phyloP scores from a whole-genome alignment of 108 stramenopile species.

The Nitzschia sp. region DNA sequence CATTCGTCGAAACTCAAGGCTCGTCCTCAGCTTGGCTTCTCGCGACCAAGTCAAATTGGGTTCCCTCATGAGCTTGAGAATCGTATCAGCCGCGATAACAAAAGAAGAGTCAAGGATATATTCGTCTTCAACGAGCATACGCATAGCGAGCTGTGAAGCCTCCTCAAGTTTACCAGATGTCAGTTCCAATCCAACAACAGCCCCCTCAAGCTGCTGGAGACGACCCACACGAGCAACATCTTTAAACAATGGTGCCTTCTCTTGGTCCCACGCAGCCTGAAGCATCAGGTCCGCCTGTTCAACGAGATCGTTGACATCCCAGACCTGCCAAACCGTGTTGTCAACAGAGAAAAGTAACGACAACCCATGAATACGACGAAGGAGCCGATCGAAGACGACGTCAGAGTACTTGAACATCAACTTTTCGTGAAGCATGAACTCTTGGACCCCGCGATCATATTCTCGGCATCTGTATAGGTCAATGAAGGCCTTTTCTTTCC shows the following conservation, averaged over 20 bases:
- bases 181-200: slow-evolving; percentile 34
- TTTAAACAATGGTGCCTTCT: slow-evolving; percentile 39
- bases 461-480: slow-evolving; percentile 33
- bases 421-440: slow-evolving; percentile 39
- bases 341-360: slow-evolving; percentile 34
- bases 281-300: slow-evolving; percentile 44
- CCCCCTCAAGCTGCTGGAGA: slow-evolving; percentile 55
- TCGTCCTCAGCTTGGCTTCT: slow-evolving; percentile 11
- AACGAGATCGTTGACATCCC: slow-evolving; percentile 45
- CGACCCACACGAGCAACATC: slow-evolving; percentile 42
- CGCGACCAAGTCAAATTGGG: slow-evolving; percentile 1
- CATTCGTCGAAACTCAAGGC: slow-evolving; percentile 26
- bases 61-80: slow-evolving; percentile 19
- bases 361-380: slow-evolving; percentile 51
- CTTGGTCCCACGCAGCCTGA: slow-evolving; percentile 38
- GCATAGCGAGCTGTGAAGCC: slow-evolving; percentile 45
- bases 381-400: slow-evolving; percentile 37
- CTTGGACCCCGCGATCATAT: slow-evolving; percentile 39
- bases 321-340: slow-evolving; percentile 35
- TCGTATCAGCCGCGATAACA: slow-evolving; percentile 22
- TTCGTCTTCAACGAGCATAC: slow-evolving; percentile 71
- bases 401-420: slow-evolving; percentile 37
- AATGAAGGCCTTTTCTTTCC: slow-evolving; percentile 27
- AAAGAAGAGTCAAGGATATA: slow-evolving; percentile 44
- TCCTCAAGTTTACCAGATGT: slow-evolving; percentile 27